Conservation (phyloP, 495 filamentous ascomycete species). For the Talaromyces thailandensis region DNA sequence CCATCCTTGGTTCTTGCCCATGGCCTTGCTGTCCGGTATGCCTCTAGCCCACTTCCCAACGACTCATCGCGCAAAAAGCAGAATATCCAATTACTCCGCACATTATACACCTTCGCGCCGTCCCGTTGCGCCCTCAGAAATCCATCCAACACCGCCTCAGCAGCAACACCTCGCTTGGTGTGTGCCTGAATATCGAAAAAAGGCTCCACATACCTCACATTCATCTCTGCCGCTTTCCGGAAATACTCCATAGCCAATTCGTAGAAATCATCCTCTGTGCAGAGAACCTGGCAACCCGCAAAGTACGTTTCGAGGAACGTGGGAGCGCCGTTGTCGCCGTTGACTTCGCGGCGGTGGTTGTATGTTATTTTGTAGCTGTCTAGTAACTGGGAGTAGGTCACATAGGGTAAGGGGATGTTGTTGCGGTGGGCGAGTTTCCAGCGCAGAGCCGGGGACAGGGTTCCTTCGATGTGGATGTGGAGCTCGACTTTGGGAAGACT, state of each 20-base stretch:
- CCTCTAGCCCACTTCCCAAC: constrained; percentile 15
- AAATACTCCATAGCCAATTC: constrained; percentile 34
- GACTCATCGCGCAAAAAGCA: constrained; percentile 32
- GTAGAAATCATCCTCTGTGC: constrained; percentile 29
- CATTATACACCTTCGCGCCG: constrained; percentile 15
- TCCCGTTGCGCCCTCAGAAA: constrained; percentile 25
- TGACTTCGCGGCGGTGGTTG: constrained; percentile 24
- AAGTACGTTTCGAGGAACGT: constrained; percentile 35
- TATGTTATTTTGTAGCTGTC: constrained; percentile 23
- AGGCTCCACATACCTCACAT: constrained; percentile 32
- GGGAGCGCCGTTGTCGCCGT: constrained; percentile 22
- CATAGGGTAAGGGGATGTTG: constrained; percentile 20
- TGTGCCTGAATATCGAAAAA: constrained; percentile 39
- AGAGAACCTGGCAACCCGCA: constrained; percentile 28
- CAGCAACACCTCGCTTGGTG: constrained; percentile 25
- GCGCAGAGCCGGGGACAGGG: constrained; percentile 25
- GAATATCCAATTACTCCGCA: constrained; percentile 27
- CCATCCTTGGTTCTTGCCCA: constrained; percentile 19
- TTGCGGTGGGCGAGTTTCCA: constrained; percentile 32
- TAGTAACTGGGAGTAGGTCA: constrained; percentile 20
- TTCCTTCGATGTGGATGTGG: constrained; percentile 38
- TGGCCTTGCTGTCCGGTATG: constrained; percentile 17
- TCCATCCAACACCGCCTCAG: constrained; percentile 22
- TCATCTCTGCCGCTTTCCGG: constrained; percentile 19
- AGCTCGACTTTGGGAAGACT: constrained; percentile 34